Evolutionary conservation across 257 asterid species (phyloP).

Genomic region (Cordia subcordata): DNA sequence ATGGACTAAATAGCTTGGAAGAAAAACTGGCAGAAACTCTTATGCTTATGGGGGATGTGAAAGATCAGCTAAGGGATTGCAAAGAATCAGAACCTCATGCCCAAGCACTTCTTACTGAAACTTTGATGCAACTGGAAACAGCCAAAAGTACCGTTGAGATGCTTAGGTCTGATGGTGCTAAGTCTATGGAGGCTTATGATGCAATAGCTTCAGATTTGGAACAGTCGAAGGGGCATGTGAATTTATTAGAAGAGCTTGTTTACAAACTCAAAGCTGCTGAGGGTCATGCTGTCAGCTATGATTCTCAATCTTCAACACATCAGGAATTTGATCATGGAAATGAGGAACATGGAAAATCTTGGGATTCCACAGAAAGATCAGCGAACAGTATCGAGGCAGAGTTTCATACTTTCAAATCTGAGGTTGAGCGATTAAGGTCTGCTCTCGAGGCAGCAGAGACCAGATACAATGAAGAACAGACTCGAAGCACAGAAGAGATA

Average conservation of each 20-base stretch:
- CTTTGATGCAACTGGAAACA: slow-evolving; percentile 62
- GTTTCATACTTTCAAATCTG: slow-evolving; percentile 42
- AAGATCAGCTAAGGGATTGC: slow-evolving; percentile 45
- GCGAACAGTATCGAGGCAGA: slow-evolving; percentile 23
- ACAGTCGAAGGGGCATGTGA: slow-evolving; percentile 60
- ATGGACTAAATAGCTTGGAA: slow-evolving; percentile 46
- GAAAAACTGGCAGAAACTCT: slow-evolving; percentile 46
- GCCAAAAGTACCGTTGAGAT: slow-evolving; percentile 57
- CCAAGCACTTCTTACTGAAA: slow-evolving; percentile 45
- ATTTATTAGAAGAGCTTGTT: slow-evolving; percentile 52
- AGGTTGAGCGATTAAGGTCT: slow-evolving; percentile 44
- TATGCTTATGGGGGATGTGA: slow-evolving; percentile 55
- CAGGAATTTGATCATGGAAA: slow-evolving; percentile 5
- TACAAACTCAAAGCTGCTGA: slow-evolving; percentile 43
- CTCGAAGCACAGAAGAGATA: slow-evolving; percentile 32
- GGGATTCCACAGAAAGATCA: slow-evolving; percentile 5
- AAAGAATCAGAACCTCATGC: slow-evolving; percentile 70
- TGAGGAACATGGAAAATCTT: slow-evolving; percentile 10
- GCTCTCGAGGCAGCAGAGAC: slow-evolving; percentile 66
- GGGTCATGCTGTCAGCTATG: slow-evolving; percentile 9
- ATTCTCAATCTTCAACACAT: slow-evolving; percentile 11
- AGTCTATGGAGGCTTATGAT: slow-evolving; percentile 42
- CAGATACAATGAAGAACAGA: slow-evolving; percentile 52
- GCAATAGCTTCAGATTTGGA: slow-evolving; percentile 54
- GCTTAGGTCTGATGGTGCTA: slow-evolving; percentile 57